Evolutionary conservation across 2,329 filamentous ascomycete genomes (phyloP), one percentile per base, ranked within the genome.

Genomic region (Ophiocordyceps camponoti-leonardi): DNA sequence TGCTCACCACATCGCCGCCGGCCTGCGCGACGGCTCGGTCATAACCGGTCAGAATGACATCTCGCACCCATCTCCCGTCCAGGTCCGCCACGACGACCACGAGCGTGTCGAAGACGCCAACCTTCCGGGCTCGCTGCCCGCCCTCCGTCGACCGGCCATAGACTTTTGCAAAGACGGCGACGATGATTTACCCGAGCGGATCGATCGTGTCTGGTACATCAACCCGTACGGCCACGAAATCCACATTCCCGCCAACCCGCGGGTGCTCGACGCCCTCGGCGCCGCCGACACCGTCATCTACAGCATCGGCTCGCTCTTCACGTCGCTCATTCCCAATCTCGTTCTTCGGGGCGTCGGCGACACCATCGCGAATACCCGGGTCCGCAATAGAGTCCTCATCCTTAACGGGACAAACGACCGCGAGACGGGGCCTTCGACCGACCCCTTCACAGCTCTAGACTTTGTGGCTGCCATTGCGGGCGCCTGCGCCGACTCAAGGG

Each of bases 181-280:
- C 50, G 77, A 84, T 49, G 84, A 90, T 46, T 69, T 96, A 1
- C 75, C 85, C 0, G 73, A 82, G 0, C 73, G 85, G 26, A 94
- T 96, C 53, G 71, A 80, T 46, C 68, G 88, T 2, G 72, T 96
- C 30, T 96, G 87, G 86, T 96, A 96, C 66, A 96, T 96, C 66
- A 96, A 95, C 57, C 90, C 90, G 0, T 96, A 95, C 60, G 90
- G 90, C n/a, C 86, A 95, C 58, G 88, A 95, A 62, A 95, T 96
- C 52, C 77, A 81, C 18, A 84, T 88, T 0, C 74, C 80, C 0
- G 83, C 86, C 2, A 96, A 94, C 55, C 80, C 86, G 0, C 79
- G 86, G 44, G 86, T 90, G 0, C 54, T 94, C 0, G 72, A 77
- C 8, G 77, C 86, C 0, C 61, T 96, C 1, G 65, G 67, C 16